Evolutionary conservation across 225 moss, liverwort and hornwort species (phyloP).

Genomic region (Lunularia cruciata): DNA sequence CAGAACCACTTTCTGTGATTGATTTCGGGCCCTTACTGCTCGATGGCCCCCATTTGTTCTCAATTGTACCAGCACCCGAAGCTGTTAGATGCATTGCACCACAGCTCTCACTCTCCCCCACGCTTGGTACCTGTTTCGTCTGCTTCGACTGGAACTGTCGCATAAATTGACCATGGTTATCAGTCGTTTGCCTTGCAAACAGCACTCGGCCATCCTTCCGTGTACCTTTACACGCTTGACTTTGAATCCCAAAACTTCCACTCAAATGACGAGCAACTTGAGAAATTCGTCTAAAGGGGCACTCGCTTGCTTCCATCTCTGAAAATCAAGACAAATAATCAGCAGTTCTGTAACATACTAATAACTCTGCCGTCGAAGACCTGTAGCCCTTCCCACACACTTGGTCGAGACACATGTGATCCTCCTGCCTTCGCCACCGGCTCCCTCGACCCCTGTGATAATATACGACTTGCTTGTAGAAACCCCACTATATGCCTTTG

Average conservation of each 20-base stretch:
- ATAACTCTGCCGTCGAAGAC: background rate
- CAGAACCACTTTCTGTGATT: slow-evolving; percentile 46
- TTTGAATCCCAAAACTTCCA: slow-evolving; percentile 7
- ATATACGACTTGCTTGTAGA: background rate
- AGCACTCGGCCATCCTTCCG: slow-evolving; percentile 35
- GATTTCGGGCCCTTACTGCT: slow-evolving; percentile 21
- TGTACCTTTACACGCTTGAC: background rate
- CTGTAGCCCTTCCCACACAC: no score
- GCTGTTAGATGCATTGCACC: slow-evolving; percentile 24
- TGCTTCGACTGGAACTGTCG: slow-evolving; percentile 25
- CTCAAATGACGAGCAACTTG: slow-evolving; percentile 32
- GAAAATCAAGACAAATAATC: background rate
- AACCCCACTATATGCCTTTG: no score
- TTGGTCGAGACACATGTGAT: no score
- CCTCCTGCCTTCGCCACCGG: no score
- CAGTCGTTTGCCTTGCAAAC: slow-evolving; percentile 43
- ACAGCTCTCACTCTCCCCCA: slow-evolving; percentile 37
- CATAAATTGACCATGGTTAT: slow-evolving; percentile 44
- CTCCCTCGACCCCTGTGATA: background rate
- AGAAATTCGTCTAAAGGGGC: slow-evolving; percentile 26
- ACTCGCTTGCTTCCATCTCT: slow-evolving; percentile 29
- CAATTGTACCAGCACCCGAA: slow-evolving; percentile 25
- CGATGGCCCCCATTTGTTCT: slow-evolving; percentile 29
- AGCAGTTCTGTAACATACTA: background rate
- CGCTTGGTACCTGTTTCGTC: slow-evolving; percentile 45